Conservation (phyloP, 768 basidiomycete species). For the Mrakia hoshinonis region DNA sequence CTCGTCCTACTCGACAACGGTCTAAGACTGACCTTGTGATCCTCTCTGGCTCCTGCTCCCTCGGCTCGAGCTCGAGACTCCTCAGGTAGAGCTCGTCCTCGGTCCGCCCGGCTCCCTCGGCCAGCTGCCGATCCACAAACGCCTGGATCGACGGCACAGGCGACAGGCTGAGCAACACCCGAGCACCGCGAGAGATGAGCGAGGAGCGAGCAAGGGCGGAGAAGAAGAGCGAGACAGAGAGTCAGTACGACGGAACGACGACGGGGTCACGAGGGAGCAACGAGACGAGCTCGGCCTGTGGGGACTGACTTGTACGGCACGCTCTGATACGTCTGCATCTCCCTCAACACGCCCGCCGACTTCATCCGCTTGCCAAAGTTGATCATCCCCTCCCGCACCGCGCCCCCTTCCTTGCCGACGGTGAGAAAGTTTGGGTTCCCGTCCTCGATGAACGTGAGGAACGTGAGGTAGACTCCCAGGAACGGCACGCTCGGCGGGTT, state of each 20-base stretch:
- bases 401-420: slow-evolving; percentile 47
- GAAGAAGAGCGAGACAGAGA: not conserved
- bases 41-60: slow-evolving; percentile 82
- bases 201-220: not conserved
- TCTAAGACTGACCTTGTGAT: slow-evolving; percentile 14
- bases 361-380: slow-evolving; percentile 95
- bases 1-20: not conserved
- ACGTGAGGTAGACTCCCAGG: slow-evolving; percentile 91
- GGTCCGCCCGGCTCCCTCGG: slow-evolving; percentile 49
- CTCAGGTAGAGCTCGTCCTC: slow-evolving; percentile 54
- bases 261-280: too few relatives aligned
- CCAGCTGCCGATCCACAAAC: slow-evolving; percentile 69
- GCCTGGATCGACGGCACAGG: slow-evolving; percentile 57
- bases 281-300: too few relatives aligned
- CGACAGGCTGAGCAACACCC: slow-evolving; percentile 46
- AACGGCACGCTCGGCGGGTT: slow-evolving; percentile 94
- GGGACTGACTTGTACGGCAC: slow-evolving; percentile 60
- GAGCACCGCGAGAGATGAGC: too few relatives aligned
- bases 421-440: slow-evolving; percentile 75
- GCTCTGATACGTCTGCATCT: slow-evolving; percentile 81
- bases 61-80: slow-evolving; percentile 78
- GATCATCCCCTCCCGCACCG: too few relatives aligned
- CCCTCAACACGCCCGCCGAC: slow-evolving; percentile 90
- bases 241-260: too few relatives aligned
- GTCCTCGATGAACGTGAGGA: slow-evolving; percentile 95